These are phyloP conservation scores for Amyloporia xantha DNA, from an alignment of 768 basidiomycete species.

Conservation along the genomic window DNA sequence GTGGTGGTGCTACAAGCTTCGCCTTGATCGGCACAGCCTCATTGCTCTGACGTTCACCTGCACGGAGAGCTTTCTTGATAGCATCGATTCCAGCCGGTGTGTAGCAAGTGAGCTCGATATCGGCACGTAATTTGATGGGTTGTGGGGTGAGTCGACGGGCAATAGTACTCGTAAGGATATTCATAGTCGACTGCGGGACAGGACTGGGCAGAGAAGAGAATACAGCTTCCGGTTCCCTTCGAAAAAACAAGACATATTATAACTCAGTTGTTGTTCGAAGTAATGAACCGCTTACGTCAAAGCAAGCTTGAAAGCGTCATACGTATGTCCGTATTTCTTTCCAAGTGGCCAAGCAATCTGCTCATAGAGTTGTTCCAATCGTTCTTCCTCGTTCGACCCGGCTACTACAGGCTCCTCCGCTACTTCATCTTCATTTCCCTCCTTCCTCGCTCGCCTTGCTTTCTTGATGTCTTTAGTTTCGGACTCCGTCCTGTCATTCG, in stretches of 20 bases:
- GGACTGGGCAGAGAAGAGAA: constrained; percentile 62
- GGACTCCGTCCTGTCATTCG: constrained; percentile 21
- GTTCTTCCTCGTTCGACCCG: constrained; percentile 62
- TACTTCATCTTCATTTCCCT: constrained; percentile 38
- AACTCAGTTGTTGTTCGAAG: constrained; percentile 1
- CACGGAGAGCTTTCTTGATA: constrained; percentile 85
- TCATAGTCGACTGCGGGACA: constrained; percentile 48
- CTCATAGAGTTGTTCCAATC: constrained; percentile 83
- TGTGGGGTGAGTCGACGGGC: constrained; percentile 95
- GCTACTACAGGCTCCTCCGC: constrained; percentile 34
- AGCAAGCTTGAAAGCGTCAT: constrained; percentile 97
- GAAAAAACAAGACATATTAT: not conserved
- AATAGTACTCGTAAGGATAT: constrained; percentile 73
- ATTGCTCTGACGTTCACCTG: constrained; percentile 82
- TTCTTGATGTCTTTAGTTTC: constrained; percentile 39
- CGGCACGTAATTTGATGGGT: constrained; percentile 96
- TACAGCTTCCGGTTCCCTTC: constrained; percentile 75
- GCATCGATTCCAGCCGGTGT: constrained; percentile 94
- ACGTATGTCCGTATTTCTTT: constrained; percentile 88
- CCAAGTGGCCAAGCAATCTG: constrained; percentile 91
- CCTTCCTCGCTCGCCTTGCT: constrained; percentile 36
- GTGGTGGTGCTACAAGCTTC: constrained; percentile 90
- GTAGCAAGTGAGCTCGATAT: constrained; percentile 96
- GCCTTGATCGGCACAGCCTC: constrained; percentile 95
- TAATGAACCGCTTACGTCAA: constrained; percentile 58